phyloP scores from a whole-genome alignment of 768 basidiomycete species.

The Trametes gibbosa region DNA sequence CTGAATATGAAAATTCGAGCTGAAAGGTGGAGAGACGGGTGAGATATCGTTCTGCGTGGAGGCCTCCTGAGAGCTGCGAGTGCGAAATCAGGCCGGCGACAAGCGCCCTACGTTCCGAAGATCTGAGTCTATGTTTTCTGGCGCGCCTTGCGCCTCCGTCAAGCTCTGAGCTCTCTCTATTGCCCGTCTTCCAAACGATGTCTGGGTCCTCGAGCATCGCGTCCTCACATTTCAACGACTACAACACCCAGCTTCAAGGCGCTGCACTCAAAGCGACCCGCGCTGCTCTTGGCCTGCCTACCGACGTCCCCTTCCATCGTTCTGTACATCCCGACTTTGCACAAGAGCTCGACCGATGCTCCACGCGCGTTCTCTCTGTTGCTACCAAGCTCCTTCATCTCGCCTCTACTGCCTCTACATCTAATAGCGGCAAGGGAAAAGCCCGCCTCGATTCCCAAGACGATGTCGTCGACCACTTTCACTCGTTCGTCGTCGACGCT shows the following conservation, averaged over 20 bases:
- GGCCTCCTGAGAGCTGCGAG: too few species aligned
- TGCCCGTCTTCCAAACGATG: neutral
- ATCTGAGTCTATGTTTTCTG: too few species aligned
- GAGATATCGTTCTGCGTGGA: too few species aligned
- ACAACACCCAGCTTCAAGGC: conserved; percentile 56
- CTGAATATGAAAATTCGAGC: too few species aligned
- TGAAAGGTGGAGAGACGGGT: too few species aligned
- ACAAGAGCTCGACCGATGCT: conserved; percentile 65
- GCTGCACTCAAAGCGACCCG: conserved; percentile 63
- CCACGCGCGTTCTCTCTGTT: conserved; percentile 60
- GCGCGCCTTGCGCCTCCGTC: neutral
- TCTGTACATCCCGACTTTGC: conserved; percentile 76
- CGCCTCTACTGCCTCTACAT: conserved; percentile 42
- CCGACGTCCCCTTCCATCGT: conserved; percentile 86
- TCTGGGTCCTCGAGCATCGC: conserved; percentile 17
- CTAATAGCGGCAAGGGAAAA: conserved; percentile 48
- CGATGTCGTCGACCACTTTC: conserved; percentile 82
- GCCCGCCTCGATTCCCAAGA: conserved; percentile 62
- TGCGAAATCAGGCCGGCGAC: too few species aligned
- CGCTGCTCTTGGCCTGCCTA: conserved; percentile 57
- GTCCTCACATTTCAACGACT: conserved; percentile 44
- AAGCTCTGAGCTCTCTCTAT: neutral
- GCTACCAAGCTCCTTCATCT: conserved; percentile 62
- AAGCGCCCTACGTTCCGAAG: too few species aligned
- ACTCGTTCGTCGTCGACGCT: conserved; percentile 71